These are phyloP conservation scores for Malus orientalis DNA, from an alignment of 306 rosid genomes.

Conservation along the genomic window DNA sequence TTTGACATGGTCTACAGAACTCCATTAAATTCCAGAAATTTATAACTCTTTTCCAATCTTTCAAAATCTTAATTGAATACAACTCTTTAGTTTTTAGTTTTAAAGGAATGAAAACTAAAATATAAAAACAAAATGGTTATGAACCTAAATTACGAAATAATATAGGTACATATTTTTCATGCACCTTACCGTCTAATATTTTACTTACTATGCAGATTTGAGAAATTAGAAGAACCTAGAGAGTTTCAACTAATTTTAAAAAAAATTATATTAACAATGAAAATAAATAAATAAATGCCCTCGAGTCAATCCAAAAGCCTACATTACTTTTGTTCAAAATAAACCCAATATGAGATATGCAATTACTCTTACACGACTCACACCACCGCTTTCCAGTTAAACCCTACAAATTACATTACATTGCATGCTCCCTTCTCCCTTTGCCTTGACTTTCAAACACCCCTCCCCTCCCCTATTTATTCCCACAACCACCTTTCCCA, in stretches of 20 bases:
- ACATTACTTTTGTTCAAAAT: constrained; percentile 33
- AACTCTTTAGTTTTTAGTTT: too few relatives aligned
- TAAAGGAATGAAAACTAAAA: too few relatives aligned
- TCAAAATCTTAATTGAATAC: too few relatives aligned
- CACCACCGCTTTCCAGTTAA: constrained; percentile 74
- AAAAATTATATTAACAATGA: neutral
- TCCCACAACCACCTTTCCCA: constrained; percentile 78
- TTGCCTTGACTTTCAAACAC: constrained; percentile 63
- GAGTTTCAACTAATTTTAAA: neutral
- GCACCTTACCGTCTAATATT: neutral
- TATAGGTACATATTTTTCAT: too few relatives aligned
- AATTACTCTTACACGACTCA: constrained; percentile 55
- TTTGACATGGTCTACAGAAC: too few relatives aligned
- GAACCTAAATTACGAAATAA: neutral
- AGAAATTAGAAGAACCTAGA: neutral
- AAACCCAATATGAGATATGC: constrained; percentile 31
- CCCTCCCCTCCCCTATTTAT: constrained; percentile 42
- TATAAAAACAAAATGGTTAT: too few relatives aligned
- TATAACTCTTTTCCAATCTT: too few relatives aligned
- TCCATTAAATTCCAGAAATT: too few relatives aligned
- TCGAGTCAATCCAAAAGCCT: constrained; percentile 88
- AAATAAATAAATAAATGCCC: constrained; percentile 51
- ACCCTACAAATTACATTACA: constrained; percentile 15
- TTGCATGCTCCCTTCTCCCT: neutral
- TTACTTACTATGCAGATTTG: too few relatives aligned